Evolutionary conservation across 495 filamentous ascomycete species (phyloP).

Genomic region (Aspergillus nidulans): DNA sequence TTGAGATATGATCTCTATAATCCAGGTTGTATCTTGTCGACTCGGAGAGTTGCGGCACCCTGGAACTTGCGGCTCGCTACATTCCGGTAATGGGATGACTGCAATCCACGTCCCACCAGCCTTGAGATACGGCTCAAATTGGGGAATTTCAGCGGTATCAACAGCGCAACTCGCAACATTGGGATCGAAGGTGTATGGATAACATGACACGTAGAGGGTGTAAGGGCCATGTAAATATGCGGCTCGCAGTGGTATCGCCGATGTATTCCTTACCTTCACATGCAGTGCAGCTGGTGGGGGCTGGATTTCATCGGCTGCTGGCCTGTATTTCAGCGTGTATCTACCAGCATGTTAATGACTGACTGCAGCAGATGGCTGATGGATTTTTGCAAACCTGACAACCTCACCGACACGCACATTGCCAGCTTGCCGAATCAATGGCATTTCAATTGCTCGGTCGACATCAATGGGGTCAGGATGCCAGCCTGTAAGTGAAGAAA

Average conservation of each 20-base stretch:
- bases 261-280: slow-evolving; percentile 88
- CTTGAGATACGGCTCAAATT: slow-evolving; percentile 95
- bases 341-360: slow-evolving; percentile 28
- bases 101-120: slow-evolving; percentile 83
- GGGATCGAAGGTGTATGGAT: slow-evolving; percentile 73
- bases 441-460: slow-evolving; percentile 53
- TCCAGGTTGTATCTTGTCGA: slow-evolving; percentile 67
- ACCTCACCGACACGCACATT: slow-evolving; percentile 91
- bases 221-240: slow-evolving; percentile 97
- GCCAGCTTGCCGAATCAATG: slow-evolving; percentile 83
- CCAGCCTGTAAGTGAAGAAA: slow-evolving; percentile 41
- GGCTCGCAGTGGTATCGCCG: slow-evolving; percentile 81
- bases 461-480: slow-evolving; percentile 19
- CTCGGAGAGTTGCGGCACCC: slow-evolving; percentile 11
- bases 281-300: slow-evolving; percentile 74
- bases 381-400: slow-evolving; percentile 50
- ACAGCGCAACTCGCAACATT: slow-evolving; percentile 64
- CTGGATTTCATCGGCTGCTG: slow-evolving; percentile 79
- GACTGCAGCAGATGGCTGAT: background rate
- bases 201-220: slow-evolving; percentile 78
- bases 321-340: slow-evolving; percentile 92
- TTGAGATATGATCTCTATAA: slow-evolving; percentile 87
- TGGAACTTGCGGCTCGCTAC: slow-evolving; percentile 20
- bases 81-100: slow-evolving; percentile 67
- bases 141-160: slow-evolving; percentile 61